Evolutionary conservation across 345 rosid genomes (phyloP).

Genomic region (Crucihimalaya himalaica): DNA sequence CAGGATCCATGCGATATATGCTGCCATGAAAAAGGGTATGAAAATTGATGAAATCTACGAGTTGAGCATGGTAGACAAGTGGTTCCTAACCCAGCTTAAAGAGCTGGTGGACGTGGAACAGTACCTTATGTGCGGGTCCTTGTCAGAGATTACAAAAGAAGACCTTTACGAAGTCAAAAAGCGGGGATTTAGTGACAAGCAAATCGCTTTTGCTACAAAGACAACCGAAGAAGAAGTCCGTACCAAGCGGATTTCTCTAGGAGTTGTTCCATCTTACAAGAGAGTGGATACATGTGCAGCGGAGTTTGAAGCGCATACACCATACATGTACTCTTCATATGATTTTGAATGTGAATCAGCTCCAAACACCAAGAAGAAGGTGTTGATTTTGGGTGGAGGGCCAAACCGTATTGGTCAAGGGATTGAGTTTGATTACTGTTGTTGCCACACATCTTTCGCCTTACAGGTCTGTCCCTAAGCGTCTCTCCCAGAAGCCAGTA

Average conservation of each 20-base stretch:
- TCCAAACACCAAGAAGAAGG: conserved; percentile 76
- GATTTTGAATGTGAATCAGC: conserved; percentile 94
- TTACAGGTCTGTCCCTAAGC: conserved; percentile 71
- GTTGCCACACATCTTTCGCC: conserved; percentile 94
- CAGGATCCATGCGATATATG: conserved; percentile 80
- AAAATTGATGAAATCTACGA: conserved; percentile 80
- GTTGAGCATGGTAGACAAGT: conserved; percentile 82
- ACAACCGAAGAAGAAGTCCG: conserved; percentile 87
- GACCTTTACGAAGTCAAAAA: conserved; percentile 78
- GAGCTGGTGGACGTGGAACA: conserved; percentile 93
- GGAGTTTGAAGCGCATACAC: conserved; percentile 96
- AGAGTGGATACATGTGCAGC: conserved; percentile 99
- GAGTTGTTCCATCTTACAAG: conserved; percentile 84
- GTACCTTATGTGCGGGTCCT: conserved; percentile 59
- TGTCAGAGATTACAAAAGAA: conserved; percentile 74
- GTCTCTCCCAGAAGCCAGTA: conserved; percentile 2
- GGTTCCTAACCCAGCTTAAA: conserved; percentile 91
- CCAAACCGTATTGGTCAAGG: conserved; percentile 98
- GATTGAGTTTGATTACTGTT: conserved; percentile 97
- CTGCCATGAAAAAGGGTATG: conserved; percentile 97
- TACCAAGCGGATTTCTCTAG: conserved; percentile 57
- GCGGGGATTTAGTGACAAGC: conserved; percentile 92
- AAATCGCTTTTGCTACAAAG: conserved; percentile 89
- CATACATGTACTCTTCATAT: conserved; percentile 94
- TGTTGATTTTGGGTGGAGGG: conserved; percentile 96